A percentile compares a stretch with the other conserved stretches of the same genome.
These are phyloP conservation scores for Psidium friedrichsthalianum DNA, from an alignment of 345 rosid genomes.

Conservation along the genomic window DNA sequence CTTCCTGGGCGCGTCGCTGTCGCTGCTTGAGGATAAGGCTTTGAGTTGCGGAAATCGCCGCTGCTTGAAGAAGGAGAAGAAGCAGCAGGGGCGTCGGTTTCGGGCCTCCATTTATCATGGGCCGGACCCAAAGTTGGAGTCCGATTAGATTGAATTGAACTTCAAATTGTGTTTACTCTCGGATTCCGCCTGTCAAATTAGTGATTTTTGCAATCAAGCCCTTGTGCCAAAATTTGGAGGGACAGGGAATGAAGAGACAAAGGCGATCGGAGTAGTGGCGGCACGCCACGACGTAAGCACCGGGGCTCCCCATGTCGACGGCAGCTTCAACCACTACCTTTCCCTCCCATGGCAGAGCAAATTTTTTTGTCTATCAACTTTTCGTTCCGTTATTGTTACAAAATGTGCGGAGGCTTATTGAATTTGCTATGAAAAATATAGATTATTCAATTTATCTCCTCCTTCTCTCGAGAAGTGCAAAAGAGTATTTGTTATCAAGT, in stretches of 20 bases:
- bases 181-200: neutral
- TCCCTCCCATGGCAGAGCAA: fast-evolving
- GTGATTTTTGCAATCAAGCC: neutral
- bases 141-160: neutral
- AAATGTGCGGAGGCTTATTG: neutral
- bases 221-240: neutral
- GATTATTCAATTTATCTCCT: neutral
- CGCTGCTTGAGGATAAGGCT: neutral
- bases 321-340: fast-evolving
- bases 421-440: neutral
- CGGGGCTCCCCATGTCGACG: neutral
- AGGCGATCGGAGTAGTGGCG: neutral
- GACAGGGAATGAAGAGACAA: neutral
- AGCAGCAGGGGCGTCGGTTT: neutral
- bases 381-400: neutral
- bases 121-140: neutral
- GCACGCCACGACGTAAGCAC: fast-evolving
- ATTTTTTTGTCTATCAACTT: neutral
- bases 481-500: neutral
- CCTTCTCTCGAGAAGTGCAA: neutral
- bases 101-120: neutral
- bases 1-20: neutral
- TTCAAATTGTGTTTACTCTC: neutral
- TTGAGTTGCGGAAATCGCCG: neutral
- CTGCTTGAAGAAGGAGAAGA: neutral